These are phyloP conservation scores for Coemansia javaensis DNA, from an alignment of 192 early-diverging fungal genomes.

Conservation along the genomic window DNA sequence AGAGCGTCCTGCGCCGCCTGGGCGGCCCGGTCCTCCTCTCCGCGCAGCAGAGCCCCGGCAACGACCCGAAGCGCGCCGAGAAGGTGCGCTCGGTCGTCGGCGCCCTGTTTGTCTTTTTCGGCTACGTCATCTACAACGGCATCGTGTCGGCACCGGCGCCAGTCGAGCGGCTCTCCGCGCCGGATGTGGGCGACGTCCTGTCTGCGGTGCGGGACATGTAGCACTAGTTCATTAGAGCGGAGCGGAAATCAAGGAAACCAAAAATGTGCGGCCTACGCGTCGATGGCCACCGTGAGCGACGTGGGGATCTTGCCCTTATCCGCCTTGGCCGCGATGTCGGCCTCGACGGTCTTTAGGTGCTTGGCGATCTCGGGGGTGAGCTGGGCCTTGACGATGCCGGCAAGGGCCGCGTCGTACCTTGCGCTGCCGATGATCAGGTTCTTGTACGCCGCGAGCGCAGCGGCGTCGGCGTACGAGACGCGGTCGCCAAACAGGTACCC, in stretches of 20 bases:
- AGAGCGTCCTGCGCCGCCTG: conserved; percentile 4
- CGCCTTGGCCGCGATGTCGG: not conserved
- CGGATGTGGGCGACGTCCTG: not conserved
- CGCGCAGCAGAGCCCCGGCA: not conserved
- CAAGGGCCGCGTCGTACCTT: conserved; percentile 1
- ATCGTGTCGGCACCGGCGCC: conserved; percentile 11
- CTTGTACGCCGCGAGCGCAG: conserved; percentile 16
- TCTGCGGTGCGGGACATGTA: conserved; percentile 1
- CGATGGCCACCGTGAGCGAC: not conserved
- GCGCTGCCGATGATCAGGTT: conserved; percentile 1
- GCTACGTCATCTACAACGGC: conserved; percentile 37
- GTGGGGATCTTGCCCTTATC: conserved; percentile 3
- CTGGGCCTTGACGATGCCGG: conserved; percentile 3
- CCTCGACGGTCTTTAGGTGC: conserved; percentile 21
- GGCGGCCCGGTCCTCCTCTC: not conserved
- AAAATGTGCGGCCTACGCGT: not conserved
- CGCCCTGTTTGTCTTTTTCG: conserved; percentile 29
- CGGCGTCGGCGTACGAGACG: conserved; percentile 43
- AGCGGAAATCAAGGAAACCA: not conserved
- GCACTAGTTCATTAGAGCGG: not conserved
- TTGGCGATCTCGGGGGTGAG: conserved; percentile 25
- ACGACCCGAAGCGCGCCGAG: conserved; percentile 12
- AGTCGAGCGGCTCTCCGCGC: too few relatives aligned
- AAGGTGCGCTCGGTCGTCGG: conserved; percentile 17
- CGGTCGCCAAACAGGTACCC: conserved; percentile 49